Base-by-base conservation (phyloP, 2,329 filamentous ascomycete species). In the Hymenotorrendiella dingleyae region DNA sequence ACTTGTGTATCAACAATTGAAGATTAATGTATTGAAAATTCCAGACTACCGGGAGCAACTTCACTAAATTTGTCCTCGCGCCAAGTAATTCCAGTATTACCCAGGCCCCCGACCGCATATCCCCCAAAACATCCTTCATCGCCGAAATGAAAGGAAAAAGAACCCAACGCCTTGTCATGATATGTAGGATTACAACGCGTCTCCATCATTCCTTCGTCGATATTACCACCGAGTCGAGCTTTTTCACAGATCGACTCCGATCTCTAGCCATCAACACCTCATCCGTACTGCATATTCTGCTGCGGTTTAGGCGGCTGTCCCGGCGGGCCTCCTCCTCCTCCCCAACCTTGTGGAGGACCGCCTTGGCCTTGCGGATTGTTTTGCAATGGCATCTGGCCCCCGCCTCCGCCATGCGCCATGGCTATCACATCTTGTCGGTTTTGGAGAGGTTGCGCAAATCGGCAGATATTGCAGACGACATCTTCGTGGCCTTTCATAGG, bases 381-480 rank as follows among this genome's bases (percentile, higher is more conserved):
- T 27, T 60, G 56, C 43, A 59, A 47, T 10, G 53, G 57, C 40
- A 54, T 45, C 5, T 40, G 37, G 12, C 48, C 48, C 27, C 50
- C 53, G 8, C 56, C 55, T 46, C 23, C 48, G n/a, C 51, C 50
- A 42, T 53, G 49, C 24, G 42, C 46, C 43, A 55, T 50, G 5
- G 50, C 49, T 16, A 58, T 46, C 14, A 62, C 54, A 47, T 62
- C 59, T 36, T 52, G 57, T 40, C 60, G 46, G 17, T 60, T 60
- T 51, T 76, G 69, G 42, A 83, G 70, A 8, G 79, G 78, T 61
- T 90, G 83, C 50, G 78, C 74, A 61, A 87, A 89, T 61, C 82
- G 79, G 73, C 85, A 91, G 62, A 89, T 80, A 57, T 79, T 73
- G 68, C 85, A 91, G 46, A 72, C 69, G 43, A 91, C 73, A 56